A percentile compares a stretch with the other conserved stretches of the same genome.
Conservation (phyloP, 306 rosid species). For the Malus domestica region DNA sequence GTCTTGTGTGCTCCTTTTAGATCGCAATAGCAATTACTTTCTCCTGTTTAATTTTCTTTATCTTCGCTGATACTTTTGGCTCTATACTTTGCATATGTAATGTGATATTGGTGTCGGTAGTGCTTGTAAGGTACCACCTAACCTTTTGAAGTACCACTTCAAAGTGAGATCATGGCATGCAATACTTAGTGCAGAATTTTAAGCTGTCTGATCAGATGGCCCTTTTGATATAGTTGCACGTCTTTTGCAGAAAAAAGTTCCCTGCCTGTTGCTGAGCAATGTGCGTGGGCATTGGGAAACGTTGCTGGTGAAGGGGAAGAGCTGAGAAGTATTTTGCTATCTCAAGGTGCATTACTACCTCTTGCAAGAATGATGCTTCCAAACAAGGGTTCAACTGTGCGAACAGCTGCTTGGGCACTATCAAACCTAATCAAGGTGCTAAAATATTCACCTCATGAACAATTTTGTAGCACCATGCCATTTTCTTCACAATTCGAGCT, state of each 20-base stretch:
- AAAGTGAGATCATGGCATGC: not conserved
- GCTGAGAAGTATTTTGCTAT: constrained; percentile 70
- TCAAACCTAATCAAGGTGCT: constrained; percentile 94
- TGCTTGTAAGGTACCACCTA: not conserved
- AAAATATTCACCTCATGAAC: not conserved
- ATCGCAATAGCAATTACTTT: not conserved
- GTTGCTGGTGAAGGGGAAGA: constrained; percentile 97
- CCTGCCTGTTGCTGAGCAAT: constrained; percentile 84
- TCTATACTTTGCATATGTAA: not conserved
- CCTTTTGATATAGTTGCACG: constrained; percentile 17
- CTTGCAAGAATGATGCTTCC: constrained; percentile 94
- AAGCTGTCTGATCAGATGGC: constrained; percentile 16
- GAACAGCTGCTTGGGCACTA: constrained; percentile 98
- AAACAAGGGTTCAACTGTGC: constrained; percentile 74
- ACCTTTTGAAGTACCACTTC: not conserved
- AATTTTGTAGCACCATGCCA: not conserved
- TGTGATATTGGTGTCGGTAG: not conserved
- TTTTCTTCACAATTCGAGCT: not conserved
- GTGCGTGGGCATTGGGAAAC: constrained; percentile 95
- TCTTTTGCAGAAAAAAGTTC: constrained; percentile 72
- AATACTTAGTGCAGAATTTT: not conserved
- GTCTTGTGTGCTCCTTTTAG: constrained; percentile 20
- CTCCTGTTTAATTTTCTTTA: not conserved
- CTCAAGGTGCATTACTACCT: constrained; percentile 83
- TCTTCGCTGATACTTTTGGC: not conserved